Evolutionary conservation across 1,284 basidiomycete species (phyloP), one percentile per base, ranked within the genome.

Genomic region (Ceratobasidium sp.): DNA sequence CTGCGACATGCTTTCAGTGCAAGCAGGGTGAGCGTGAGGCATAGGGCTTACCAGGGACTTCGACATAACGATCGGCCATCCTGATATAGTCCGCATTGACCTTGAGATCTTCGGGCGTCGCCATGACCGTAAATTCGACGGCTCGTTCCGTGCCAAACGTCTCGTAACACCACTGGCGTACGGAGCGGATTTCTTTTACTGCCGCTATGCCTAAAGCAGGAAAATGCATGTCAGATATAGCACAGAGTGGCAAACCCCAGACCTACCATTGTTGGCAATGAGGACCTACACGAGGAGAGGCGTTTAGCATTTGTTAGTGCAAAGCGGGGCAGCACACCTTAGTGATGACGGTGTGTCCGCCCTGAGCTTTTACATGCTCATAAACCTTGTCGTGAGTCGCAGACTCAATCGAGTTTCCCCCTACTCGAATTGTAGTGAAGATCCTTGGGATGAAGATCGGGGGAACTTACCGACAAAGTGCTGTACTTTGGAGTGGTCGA

Each of bases 31-130:
- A 27, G 34, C 5, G 27, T n/a, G 25, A 20, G 35, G 6, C 13
- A 22, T 20, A 50, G 27, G 6, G 29, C 42, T 42, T 50, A 62
- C 58, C 58, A 27, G 97, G 96, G 6, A 99, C 97, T 81, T 99
- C 97, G 75, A 99, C 92, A 78, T 97, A 99, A 77, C 96, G 90
- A 80, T 99, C 97, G 38, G 97, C 97, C 97, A 99, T 99, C 74
- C 97, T 92, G 79, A 99, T 99, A 81, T 99, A 99, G 79, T 99
- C 97, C 47, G 97, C 97, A 77, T 99, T 99, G 80, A 98, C 95
- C 78, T 94, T 94, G 73, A 98, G 83, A 82, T 99, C 97, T 79
- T 99, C 97, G 32, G 97, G 97, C 2, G 97, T 99, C 57, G 97
- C 96, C 97, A 99, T 99, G 73, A 98, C 97, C 52, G 94, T 96